Conservation (phyloP, 1,284 basidiomycete species). For the Marasmius tenuissimus region DNA sequence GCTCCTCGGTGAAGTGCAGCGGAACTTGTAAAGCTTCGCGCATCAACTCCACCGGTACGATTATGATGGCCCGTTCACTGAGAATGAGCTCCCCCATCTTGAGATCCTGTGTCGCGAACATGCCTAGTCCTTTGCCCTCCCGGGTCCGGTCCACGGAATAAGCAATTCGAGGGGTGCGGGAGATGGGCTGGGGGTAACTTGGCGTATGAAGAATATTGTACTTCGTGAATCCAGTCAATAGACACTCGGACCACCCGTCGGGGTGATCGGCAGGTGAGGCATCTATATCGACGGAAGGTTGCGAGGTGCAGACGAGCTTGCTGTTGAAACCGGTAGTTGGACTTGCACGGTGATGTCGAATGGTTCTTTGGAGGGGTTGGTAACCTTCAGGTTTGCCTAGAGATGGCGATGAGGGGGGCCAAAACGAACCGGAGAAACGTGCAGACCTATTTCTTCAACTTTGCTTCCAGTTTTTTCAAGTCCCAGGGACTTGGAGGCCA, state of each 20-base stretch:
- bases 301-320: background rate
- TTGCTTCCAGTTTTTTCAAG: too few relatives aligned
- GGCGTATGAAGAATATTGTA: background rate
- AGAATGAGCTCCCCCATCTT: constrained; percentile 11
- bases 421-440: too few relatives aligned
- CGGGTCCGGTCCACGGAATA: background rate
- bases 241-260: constrained; percentile 10
- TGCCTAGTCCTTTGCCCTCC: constrained; percentile 7
- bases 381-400: background rate
- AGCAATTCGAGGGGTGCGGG: background rate
- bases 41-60: background rate
- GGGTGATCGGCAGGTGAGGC: background rate
- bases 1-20: constrained; percentile 2
- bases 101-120: constrained; percentile 7
- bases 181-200: constrained; percentile 4
- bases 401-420: too few relatives aligned
- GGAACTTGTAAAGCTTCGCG: background rate
- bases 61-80: constrained; percentile 10
- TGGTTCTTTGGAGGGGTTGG: background rate
- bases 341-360: background rate
- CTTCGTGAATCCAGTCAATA: constrained; percentile 5
- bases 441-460: too few relatives aligned
- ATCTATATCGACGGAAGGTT: background rate
- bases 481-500: too few relatives aligned
- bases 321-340: background rate